Evolutionary conservation across 805 yeast species (phyloP).

Genomic region (Candida oleophila): DNA sequence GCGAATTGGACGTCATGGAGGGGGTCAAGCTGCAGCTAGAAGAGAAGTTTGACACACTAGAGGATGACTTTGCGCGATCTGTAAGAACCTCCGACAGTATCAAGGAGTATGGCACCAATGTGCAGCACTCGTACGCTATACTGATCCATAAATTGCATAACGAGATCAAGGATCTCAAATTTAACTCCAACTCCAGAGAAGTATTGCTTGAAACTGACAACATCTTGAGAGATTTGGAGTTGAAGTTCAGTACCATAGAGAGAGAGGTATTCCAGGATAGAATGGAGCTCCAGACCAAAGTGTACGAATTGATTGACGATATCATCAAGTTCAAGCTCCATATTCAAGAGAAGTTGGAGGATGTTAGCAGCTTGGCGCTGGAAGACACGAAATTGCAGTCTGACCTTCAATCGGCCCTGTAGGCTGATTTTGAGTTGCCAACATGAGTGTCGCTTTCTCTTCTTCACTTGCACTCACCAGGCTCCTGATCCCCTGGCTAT

Average conservation of each 20-base stretch:
- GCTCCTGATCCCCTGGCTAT: no score
- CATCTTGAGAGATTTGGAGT: slow-evolving; percentile 47
- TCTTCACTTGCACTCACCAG: no score
- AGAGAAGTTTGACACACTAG: slow-evolving; percentile 56
- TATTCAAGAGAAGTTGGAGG: slow-evolving; percentile 64
- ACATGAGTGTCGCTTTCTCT: no score
- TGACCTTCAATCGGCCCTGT: no score
- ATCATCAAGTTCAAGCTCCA: slow-evolving; percentile 65
- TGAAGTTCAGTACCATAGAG: slow-evolving; percentile 51
- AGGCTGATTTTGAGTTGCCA: no score
- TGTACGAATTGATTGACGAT: slow-evolving; percentile 57
- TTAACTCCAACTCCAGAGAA: slow-evolving; percentile 15
- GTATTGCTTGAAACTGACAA: slow-evolving; percentile 48
- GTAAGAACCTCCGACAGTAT: slow-evolving; percentile 56
- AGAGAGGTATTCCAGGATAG: slow-evolving; percentile 48
- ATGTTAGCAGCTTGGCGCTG: slow-evolving; percentile 47
- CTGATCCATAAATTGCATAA: slow-evolving; percentile 65
- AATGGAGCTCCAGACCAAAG: slow-evolving; percentile 49
- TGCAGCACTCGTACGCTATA: slow-evolving; percentile 52
- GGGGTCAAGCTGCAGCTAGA: slow-evolving; percentile 57
- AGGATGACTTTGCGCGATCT: slow-evolving; percentile 51
- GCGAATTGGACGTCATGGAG: slow-evolving; percentile 52
- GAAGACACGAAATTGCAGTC: slow-evolving; percentile 30
- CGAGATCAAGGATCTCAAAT: slow-evolving; percentile 50
- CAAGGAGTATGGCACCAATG: slow-evolving; percentile 53